Evolutionary conservation across 768 basidiomycete genomes (phyloP), one percentile per base, ranked within the genome.

Genomic region (Kwoniella heveanensis): DNA sequence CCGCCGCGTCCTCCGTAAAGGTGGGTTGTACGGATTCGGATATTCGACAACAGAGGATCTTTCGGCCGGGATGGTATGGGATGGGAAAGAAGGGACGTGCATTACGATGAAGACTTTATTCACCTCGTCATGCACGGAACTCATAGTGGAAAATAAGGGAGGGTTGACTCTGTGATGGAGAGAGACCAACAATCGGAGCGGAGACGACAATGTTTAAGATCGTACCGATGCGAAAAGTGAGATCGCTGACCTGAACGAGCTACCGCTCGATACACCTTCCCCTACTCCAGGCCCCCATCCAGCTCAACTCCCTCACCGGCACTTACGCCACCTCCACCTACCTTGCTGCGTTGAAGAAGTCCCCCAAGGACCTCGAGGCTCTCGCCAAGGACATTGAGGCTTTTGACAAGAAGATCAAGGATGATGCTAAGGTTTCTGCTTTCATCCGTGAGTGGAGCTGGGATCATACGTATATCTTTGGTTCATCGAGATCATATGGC

Each of bases 311-410:
- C 50, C 71, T 79, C 57, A 77, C 78, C 27, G 78, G 78, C 17
- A 78, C 77, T 32, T 79, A 79, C 66, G 78, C 78, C 48, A 79
- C 77, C 47, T 79, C 78, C 29, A 76, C 77, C 51, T 79, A 79
- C 70, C 70, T 79, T 50, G 78, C 78, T 48, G 78, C 78, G 39
- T 86, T 92, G 74, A 83, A 86, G 69, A 90, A 89, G 82, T 93
- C 92, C 2, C 88, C 91, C 25, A 86, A 87, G 77, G 85, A 86
- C 51, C 88, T 98, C 81, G 87, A 81, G 81, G 88, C 89, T 79
- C 90, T 98, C 73, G 90, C 93, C 80, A 77, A 87, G 52, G 96
- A 98, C 78, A 87, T 98, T 69, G 82, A 81, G 72, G 81, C 82
- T 69, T 86, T 98, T 79, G 83, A 87, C 68, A 84, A 84, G 77